Evolutionary conservation across 1,284 basidiomycete species (phyloP).

Genomic region (Rhodofomes roseus): DNA sequence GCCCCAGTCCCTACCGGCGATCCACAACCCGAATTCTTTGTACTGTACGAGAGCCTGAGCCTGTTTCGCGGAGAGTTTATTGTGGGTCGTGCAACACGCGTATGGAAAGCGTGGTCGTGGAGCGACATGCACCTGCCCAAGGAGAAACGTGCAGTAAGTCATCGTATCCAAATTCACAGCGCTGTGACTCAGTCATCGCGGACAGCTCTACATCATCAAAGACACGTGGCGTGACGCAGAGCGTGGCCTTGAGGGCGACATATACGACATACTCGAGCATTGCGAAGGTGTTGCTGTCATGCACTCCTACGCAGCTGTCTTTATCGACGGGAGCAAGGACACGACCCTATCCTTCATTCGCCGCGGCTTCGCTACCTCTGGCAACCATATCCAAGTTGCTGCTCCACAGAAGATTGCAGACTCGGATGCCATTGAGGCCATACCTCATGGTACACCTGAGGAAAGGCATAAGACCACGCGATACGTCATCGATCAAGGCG

Average conservation of each 20-base stretch:
- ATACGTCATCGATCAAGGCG: too few relatives aligned
- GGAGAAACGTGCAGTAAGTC: neutral
- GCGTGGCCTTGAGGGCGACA: slow-evolving; percentile 8
- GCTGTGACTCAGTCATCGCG: neutral
- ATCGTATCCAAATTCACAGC: too few relatives aligned
- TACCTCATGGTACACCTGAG: too few relatives aligned
- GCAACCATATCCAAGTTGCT: too few relatives aligned
- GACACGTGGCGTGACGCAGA: slow-evolving; percentile 11
- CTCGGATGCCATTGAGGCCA: too few relatives aligned
- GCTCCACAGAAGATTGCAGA: too few relatives aligned
- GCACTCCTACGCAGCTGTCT: neutral
- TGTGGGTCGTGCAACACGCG: slow-evolving; percentile 6
- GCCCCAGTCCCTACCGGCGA: too few relatives aligned
- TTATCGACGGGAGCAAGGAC: neutral
- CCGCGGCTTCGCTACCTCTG: too few relatives aligned
- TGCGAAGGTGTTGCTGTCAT: neutral
- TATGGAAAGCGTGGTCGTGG: slow-evolving; percentile 10
- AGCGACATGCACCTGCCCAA: slow-evolving; percentile 6
- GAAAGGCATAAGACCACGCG: too few relatives aligned
- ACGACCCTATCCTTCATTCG: too few relatives aligned
- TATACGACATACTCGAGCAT: neutral
- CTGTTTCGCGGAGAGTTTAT: slow-evolving; percentile 1
- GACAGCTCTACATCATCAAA: slow-evolving; percentile 6
- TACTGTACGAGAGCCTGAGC: slow-evolving; percentile 1
- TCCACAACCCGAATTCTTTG: slow-evolving; percentile 3